Evolutionary conservation across 2,329 filamentous ascomycete species (phyloP).

Genomic region (Neopestalotiopsis sp.): DNA sequence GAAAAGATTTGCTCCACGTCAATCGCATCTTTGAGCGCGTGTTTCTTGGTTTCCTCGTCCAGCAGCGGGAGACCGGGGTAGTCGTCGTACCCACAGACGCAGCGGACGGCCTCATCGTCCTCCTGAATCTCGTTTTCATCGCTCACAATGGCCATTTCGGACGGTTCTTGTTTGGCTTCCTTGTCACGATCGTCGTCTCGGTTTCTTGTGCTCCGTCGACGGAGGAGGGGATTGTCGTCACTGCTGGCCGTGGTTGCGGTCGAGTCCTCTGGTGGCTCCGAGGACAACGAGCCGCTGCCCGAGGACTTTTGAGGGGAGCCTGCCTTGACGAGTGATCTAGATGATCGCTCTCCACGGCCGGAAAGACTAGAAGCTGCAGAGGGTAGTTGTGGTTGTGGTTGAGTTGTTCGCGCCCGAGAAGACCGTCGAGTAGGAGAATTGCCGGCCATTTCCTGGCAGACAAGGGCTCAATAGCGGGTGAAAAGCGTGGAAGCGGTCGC

Average conservation of each 20-base stretch:
- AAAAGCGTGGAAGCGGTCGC: not conserved
- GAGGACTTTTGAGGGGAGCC: conserved; percentile 78
- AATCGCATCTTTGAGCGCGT: conserved; percentile 60
- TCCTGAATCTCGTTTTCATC: conserved; percentile 78
- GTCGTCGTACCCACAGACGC: conserved; percentile 92
- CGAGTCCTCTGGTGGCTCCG: conserved; percentile 69
- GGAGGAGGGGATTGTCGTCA: conserved; percentile 69
- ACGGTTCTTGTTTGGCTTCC: conserved; percentile 45
- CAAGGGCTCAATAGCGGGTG: conserved; percentile 24
- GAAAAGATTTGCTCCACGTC: conserved; percentile 63
- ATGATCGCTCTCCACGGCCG: conserved; percentile 75
- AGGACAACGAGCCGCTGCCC: conserved; percentile 75
- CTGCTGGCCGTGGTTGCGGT: conserved; percentile 48
- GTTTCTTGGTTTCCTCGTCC: conserved; percentile 56
- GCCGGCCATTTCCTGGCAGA: conserved; percentile 48
- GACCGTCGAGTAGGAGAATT: conserved; percentile 79
- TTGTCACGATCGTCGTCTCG: conserved; percentile 66
- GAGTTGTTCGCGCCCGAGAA: conserved; percentile 83
- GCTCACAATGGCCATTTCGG: conserved; percentile 57
- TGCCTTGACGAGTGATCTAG: conserved; percentile 74
- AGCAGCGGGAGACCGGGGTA: conserved; percentile 83
- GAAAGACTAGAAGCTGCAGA: conserved; percentile 81
- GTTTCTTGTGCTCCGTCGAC: conserved; percentile 79
- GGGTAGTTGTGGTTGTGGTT: conserved; percentile 78
- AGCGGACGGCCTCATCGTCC: conserved; percentile 94